Evolutionary conservation across 495 filamentous ascomycete species (phyloP), one percentile per base, ranked within the genome.

Genomic region (Daldinia childiae): DNA sequence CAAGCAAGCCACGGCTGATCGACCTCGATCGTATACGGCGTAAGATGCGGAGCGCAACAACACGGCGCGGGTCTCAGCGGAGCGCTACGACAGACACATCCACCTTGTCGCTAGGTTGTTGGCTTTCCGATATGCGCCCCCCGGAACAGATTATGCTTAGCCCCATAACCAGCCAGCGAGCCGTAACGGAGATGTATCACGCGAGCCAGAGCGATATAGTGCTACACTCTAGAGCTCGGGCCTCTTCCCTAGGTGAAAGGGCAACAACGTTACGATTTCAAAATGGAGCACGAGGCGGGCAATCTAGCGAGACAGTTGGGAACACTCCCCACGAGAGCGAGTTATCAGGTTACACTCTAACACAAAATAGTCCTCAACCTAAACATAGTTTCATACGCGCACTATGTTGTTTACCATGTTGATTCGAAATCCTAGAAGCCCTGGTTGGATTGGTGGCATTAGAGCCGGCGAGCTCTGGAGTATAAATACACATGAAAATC

Each of bases 1-100:
- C 59, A n/a, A 58, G 14, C 14, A 72, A 72, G 48, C 59, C 69
- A 15, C 69, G 36, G 1, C 11, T 72, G 3, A 38, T 72, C 34
- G 64, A 72, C 34, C 34, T 72, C 15, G 51, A 26, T 17, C 32
- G n/a, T 2, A 17, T 57, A 57, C 65, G 58, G 3, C 58, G 58
- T 1, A 67, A 56, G 36, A 21, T 67, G 29, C 52, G 45, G 1
- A 21, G 34, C 32, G 26, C 36, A 11, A 19, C 51, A 7, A 8
- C 27, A 34, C 66, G 54, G 21, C 34, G 52, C 52, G 24, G 21
- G 24, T 58, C 51, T 2, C 41, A 32, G 7, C 38, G 27, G 9
- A 34, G 30, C 6, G 17, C n/a, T 6, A 7, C 4, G 48, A 45
- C 27, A 19, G 34, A 41, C 7, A 7, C 32, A 8, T 34, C 41